Conservation (phyloP, 495 filamentous ascomycete species). For the Podospora pseudocomata region DNA sequence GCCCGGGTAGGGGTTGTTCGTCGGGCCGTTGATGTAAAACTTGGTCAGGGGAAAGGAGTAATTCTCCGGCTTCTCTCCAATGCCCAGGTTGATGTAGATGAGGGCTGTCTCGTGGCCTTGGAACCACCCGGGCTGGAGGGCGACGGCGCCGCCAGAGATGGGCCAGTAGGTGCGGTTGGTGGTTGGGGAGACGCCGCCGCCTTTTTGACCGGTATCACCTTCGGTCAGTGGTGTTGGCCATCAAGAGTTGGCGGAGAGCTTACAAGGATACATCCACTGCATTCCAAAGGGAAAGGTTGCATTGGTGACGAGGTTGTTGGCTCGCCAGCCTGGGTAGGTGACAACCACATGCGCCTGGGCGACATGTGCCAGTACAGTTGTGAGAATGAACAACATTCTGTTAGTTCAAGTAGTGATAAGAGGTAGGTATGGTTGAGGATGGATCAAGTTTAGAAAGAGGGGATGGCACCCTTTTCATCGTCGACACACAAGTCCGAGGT, state of each 20-base stretch:
- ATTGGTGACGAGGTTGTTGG: constrained; percentile 79
- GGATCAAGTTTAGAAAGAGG: neutral
- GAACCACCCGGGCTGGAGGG: constrained; percentile 88
- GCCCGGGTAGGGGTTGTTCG: constrained; percentile 70
- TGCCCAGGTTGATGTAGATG: constrained; percentile 87
- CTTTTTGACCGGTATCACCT: constrained; percentile 40
- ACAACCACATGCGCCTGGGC: constrained; percentile 69
- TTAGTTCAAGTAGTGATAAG: too few species aligned
- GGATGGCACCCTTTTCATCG: neutral
- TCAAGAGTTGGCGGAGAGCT: constrained; percentile 49
- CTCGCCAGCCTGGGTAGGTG: constrained; percentile 84
- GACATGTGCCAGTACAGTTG: neutral
- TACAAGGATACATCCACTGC: constrained; percentile 87
- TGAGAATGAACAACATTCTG: neutral
- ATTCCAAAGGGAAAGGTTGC: constrained; percentile 82
- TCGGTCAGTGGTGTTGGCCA: neutral
- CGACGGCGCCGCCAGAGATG: constrained; percentile 70
- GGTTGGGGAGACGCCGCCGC: constrained; percentile 73
- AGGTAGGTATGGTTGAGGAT: neutral
- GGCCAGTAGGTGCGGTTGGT: constrained; percentile 88
- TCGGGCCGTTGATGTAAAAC: constrained; percentile 77
- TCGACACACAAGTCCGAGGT: neutral
- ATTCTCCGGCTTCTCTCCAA: constrained; percentile 62
- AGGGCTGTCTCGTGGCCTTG: constrained; percentile 74
- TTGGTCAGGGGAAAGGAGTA: constrained; percentile 65